Percentiles rank a stretch among this genome's conserved stretches.
Conservation (phyloP, 371 early-diverging fungal genomes). For the Mortierella sp. region DNA sequence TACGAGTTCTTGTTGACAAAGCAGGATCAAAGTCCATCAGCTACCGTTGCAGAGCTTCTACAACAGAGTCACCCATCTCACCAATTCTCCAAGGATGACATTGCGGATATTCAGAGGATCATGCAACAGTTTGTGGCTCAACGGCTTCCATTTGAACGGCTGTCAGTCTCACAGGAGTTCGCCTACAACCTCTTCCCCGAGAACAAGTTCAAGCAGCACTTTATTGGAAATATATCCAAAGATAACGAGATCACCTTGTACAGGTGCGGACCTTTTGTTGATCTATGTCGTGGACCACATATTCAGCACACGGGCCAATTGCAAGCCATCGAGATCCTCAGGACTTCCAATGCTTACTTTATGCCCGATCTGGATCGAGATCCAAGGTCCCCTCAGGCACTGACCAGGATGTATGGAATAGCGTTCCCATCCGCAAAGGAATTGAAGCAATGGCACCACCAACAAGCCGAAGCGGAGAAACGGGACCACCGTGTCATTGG, state of each 20-base stretch:
- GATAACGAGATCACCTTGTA: slow-evolving; percentile 89
- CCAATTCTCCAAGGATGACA: slow-evolving; percentile 47
- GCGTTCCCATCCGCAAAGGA: slow-evolving; percentile 50
- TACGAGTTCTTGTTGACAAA: slow-evolving; percentile 51
- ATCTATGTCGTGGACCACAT: slow-evolving; percentile 95
- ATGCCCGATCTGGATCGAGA: slow-evolving; percentile 53
- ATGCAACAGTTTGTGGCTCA: slow-evolving; percentile 59
- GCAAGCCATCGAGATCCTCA: slow-evolving; percentile 82
- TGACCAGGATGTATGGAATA: slow-evolving; percentile 60
- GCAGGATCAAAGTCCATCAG: slow-evolving; percentile 24
- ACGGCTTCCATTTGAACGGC: slow-evolving; percentile 85
- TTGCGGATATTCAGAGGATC: slow-evolving; percentile 41
- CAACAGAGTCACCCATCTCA: slow-evolving; percentile 40
- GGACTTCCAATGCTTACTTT: slow-evolving; percentile 90
- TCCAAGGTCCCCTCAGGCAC: slow-evolving; percentile 45
- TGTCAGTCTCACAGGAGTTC: slow-evolving; percentile 78
- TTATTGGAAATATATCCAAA: slow-evolving; percentile 77
- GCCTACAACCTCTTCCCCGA: slow-evolving; percentile 85
- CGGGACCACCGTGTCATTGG: slow-evolving; percentile 99
- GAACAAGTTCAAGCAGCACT: slow-evolving; percentile 86
- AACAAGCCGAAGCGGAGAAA: slow-evolving; percentile 85
- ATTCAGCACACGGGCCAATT: slow-evolving; percentile 83
- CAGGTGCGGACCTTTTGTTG: slow-evolving; percentile 88
- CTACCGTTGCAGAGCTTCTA: slow-evolving; percentile 21
- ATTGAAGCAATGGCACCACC: slow-evolving; percentile 56